Conservation (phyloP, 148 eudicot genomes). For the Silene conica region DNA sequence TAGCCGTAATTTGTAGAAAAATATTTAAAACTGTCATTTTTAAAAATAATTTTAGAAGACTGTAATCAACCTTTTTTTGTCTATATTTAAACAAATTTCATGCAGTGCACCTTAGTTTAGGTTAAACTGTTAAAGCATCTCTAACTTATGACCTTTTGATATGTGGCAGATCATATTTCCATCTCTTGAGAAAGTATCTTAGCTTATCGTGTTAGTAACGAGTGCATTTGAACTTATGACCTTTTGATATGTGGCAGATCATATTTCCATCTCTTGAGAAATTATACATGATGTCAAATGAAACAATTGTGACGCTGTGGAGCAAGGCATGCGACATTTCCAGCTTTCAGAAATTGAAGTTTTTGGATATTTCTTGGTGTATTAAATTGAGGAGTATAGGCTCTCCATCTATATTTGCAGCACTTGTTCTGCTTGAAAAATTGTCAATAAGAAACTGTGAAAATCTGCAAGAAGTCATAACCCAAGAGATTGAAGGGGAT, state of each 20-base stretch:
- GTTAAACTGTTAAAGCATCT: too few species aligned
- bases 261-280: background rate
- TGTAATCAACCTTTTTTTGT: too few species aligned
- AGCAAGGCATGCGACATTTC: background rate
- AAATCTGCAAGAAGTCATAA: background rate
- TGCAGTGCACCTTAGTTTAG: too few species aligned
- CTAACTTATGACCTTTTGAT: background rate
- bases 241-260: constrained; percentile 5
- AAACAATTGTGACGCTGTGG: background rate
- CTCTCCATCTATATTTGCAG: background rate
- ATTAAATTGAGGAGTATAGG: background rate
- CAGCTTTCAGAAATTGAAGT: constrained; percentile 5
- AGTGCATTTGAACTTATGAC: background rate
- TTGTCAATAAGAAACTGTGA: background rate
- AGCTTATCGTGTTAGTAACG: too few species aligned
- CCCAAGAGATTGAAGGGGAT: background rate
- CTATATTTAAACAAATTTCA: too few species aligned
- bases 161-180: constrained; percentile 10
- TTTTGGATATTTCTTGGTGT: background rate
- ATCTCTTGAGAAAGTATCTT: too few species aligned
- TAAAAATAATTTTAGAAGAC: too few species aligned
- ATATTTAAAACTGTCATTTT: too few species aligned
- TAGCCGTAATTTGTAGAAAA: too few species aligned
- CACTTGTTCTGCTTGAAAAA: constrained; percentile 6
- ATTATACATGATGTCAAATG: too few species aligned